Evolutionary conservation across 331 rosid species (phyloP).

Genomic region (Phaseolus coccineus): DNA sequence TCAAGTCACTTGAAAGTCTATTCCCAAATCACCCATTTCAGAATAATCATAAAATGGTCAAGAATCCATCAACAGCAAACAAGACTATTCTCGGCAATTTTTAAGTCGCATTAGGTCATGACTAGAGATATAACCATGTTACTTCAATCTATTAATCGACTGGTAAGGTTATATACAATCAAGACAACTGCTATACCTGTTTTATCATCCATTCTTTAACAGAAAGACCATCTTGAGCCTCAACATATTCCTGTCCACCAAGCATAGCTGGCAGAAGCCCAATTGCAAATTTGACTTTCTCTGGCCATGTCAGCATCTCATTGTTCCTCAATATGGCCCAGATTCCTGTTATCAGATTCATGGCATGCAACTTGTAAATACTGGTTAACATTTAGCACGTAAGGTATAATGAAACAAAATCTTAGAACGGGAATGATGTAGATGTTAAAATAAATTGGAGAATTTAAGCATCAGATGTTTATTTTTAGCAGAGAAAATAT

Average conservation of each 20-base stretch:
- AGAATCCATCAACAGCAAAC: not conserved
- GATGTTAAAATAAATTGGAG: not conserved
- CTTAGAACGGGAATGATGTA: constrained; percentile 21
- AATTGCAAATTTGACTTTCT: constrained; percentile 93
- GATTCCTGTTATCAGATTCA: constrained; percentile 67
- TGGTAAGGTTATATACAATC: constrained; percentile 16
- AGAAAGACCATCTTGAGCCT: constrained; percentile 88
- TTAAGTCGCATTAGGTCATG: constrained; percentile 20
- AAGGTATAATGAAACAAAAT: constrained; percentile 23
- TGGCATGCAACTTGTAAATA: constrained; percentile 34
- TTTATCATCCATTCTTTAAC: constrained; percentile 96
- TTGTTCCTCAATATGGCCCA: constrained; percentile 96
- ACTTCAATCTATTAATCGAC: constrained; percentile 27
- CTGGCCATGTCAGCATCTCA: constrained; percentile 99
- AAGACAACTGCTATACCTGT: constrained; percentile 63
- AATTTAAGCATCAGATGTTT: constrained; percentile 3
- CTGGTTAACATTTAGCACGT: not conserved
- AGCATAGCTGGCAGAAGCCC: constrained; percentile 97
- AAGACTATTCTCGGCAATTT: constrained; percentile 15
- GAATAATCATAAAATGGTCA: not conserved
- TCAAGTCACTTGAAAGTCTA: not conserved
- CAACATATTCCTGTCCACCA: constrained; percentile 95
- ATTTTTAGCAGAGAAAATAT: constrained; percentile 21
- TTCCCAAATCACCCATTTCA: not conserved
- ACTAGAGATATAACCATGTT: not conserved